Conservation (phyloP, 2,329 filamentous ascomycete genomes). For the Fusarium phyllophilum region DNA sequence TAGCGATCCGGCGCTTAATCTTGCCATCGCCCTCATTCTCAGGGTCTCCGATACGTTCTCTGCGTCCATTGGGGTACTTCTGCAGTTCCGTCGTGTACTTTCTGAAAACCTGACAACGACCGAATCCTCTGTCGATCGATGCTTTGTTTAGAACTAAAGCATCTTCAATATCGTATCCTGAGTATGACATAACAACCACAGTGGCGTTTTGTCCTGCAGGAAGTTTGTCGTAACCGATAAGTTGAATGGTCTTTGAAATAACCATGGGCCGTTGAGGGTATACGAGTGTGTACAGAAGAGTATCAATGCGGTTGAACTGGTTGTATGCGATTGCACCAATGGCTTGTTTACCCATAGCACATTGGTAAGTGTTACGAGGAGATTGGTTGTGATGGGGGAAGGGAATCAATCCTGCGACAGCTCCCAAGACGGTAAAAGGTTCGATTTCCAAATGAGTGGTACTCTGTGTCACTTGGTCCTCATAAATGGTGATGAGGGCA, state of each 20-base stretch:
- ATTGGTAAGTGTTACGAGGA: slow-evolving; percentile 97
- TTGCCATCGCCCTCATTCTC: slow-evolving; percentile 68
- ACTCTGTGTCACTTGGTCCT: slow-evolving; percentile 81
- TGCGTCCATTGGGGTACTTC: slow-evolving; percentile 84
- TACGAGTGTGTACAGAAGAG: slow-evolving; percentile 93
- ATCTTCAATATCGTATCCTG: slow-evolving; percentile 99
- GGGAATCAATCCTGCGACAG: slow-evolving; percentile 94
- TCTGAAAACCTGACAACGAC: slow-evolving; percentile 96
- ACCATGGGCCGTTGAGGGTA: slow-evolving; percentile 99
- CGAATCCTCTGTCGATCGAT: slow-evolving; percentile 93
- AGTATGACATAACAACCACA: slow-evolving; percentile 99
- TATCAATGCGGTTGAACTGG: slow-evolving; percentile 97
- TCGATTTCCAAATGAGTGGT: slow-evolving; percentile 98
- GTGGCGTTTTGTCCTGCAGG: slow-evolving; percentile 97
- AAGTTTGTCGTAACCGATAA: slow-evolving; percentile 96
- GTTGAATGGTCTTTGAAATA: slow-evolving; percentile 94
- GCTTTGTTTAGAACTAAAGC: slow-evolving; percentile 96
- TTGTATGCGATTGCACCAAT: slow-evolving; percentile 99
- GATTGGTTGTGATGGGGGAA: slow-evolving; percentile 99
- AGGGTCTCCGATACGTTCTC: slow-evolving; percentile 72
- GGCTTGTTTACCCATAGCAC: slow-evolving; percentile 99
- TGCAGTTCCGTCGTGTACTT: slow-evolving; percentile 90
- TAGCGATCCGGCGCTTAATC: slow-evolving; percentile 68
- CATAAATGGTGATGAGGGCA: slow-evolving; percentile 89
- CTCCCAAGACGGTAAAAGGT: slow-evolving; percentile 94